Base-by-base conservation (phyloP, 352 stramenopile genomes). In the Phytophthora hibernalis region DNA sequence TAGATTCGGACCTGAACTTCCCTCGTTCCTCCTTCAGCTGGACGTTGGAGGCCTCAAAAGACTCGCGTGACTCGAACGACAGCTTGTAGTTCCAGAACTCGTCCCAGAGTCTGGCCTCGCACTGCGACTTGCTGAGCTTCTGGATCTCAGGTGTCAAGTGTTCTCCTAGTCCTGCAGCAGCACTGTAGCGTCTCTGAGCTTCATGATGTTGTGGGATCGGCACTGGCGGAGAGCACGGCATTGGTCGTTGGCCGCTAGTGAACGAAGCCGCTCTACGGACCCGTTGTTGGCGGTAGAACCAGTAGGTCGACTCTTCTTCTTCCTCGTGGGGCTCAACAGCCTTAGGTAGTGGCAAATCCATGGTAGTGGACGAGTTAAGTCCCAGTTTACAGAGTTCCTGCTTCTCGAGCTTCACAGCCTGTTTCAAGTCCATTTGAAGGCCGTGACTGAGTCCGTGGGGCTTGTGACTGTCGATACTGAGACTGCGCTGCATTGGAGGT, bases 41-140 rank as follows among this genome's bases (percentile, higher is more conserved):
- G 13, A 42, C 59, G 15, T 37, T 61, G 21, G 43, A 45, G 3
- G 67, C 68, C 50, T 90, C 76, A 22, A 90, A 87, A 9, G 79
- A 86, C 67, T 92, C 80, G 18, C 83, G 81, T 13, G 76, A 71
- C 49, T 92, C 83, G 9, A 90, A 75, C 24, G 80, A 90, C 42
- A 90, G 78, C 53, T 90, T 90, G 63, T 80, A 90, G 77, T 92
- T 79, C 83, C 82, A 90, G 58, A 83, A 77, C 42, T 92, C 72
- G 44, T 92, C 81, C 77, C 78, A 88, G 15, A 89, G 71, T 26
- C 69, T 61, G 13, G 72, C 77, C 50, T 89, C 72, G 48, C 77
- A 82, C 59, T 92, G 82, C 12, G 70, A 74, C 20, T 50, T 55
- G 55, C 54, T 72, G 43, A 70, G 18, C 4, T 55, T 47, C 18